Evolutionary conservation across 495 filamentous ascomycete genomes (phyloP), one percentile per base, ranked within the genome.

Genomic region (Penicillium roqueforti): DNA sequence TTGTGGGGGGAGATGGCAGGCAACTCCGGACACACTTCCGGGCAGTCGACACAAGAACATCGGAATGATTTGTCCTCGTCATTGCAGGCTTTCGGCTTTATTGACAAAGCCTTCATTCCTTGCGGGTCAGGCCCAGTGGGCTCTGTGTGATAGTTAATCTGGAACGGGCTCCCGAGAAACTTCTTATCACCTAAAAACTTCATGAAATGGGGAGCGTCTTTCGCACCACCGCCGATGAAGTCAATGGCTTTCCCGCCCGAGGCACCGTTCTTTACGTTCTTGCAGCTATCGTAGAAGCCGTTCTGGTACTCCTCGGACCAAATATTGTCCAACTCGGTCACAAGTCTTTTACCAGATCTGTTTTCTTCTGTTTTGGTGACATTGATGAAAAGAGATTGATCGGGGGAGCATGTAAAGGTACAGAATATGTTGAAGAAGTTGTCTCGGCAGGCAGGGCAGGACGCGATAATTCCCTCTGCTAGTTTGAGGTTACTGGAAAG

Each of bases 371-470:
- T 88, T 46, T 85, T 72, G 6, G 93, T 97, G 38, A 98, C 87
- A 65, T 98, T 98, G 64, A 97, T 75, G 62, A 98, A 98, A 1
- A 96, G 77, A 4, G 89, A 95, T 68, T 98, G 93, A 64, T 97
- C 86, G 8, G 95, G 92, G 9, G 95, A 97, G 75, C 93, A 98
- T 18, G 91, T 97, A 58, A 98, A 96, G 4, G 89, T 91, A 74
- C 93, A 98, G 64, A 98, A 98, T 40, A 95, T 81, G 75, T 97
- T 91, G 79, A 87, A 96, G 72, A 98, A 98, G 74, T 98, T 98
- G 48, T 87, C 85, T 72, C 89, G 91, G 78, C 93, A 98, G 23
- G 93, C 93, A 11, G 93, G 93, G 72, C 93, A 98, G 20, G 89
- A 86, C 26, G 88, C 80, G 65, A 97, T 96, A 56, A 98, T 86